Conservation (phyloP, 805 yeast species). For the Zygoascus flipseniorum region DNA sequence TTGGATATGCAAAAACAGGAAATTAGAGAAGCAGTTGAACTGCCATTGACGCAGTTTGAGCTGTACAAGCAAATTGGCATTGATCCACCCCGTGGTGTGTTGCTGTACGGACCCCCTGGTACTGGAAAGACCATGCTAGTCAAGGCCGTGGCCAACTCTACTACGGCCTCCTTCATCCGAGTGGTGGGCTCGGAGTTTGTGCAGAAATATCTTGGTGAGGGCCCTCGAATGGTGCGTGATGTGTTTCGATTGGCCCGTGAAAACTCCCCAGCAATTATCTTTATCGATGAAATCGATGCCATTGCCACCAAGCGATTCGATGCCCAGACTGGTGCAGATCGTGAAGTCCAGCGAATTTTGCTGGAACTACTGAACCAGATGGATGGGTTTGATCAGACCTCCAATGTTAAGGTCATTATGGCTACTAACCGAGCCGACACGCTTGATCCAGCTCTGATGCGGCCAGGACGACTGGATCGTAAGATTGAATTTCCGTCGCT, state of each 20-base stretch:
- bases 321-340: constrained; percentile 99
- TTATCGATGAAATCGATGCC: constrained; percentile 98
- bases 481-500: constrained; percentile 95
- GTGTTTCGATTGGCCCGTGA: constrained; percentile 96
- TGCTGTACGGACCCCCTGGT: constrained; percentile 99
- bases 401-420: constrained; percentile 96
- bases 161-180: constrained; percentile 92
- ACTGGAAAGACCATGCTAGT: constrained; percentile 99
- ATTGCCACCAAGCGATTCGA: constrained; percentile 98
- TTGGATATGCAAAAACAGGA: constrained; percentile 99
- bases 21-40: constrained; percentile 95
- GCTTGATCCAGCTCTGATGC: constrained; percentile 91
- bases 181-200: constrained; percentile 98
- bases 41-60: constrained; percentile 93
- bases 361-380: constrained; percentile 93
- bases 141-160: constrained; percentile 95
- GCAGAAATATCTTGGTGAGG: constrained; percentile 97
- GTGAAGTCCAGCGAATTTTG: constrained; percentile 97
- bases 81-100: constrained; percentile 97
- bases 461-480: constrained; percentile 98
- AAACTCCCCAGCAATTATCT: constrained; percentile 92
- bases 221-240: constrained; percentile 99
- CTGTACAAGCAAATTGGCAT: constrained; percentile 95
- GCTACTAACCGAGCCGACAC: constrained; percentile 99
- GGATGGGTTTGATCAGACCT: constrained; percentile 97